Percentiles rank a stretch among this genome's conserved stretches.
These are phyloP conservation scores for Epicoccum sorghinum DNA, from an alignment of 2,329 filamentous ascomycete genomes.

Conservation along the genomic window DNA sequence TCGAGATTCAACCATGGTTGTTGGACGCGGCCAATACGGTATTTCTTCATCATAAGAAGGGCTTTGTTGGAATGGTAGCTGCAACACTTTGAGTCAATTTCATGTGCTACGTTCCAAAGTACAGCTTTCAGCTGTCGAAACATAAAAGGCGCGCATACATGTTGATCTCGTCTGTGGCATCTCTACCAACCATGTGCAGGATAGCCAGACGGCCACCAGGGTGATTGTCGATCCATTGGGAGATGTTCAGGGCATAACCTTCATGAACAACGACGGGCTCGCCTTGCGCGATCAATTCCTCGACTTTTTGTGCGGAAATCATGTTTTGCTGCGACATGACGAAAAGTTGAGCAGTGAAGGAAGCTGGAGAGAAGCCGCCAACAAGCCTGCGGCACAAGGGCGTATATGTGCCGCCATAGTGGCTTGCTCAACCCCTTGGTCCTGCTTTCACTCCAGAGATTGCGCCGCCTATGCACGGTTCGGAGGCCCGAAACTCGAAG, in stretches of 20 bases:
- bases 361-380: neutral
- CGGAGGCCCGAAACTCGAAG: conserved; percentile 10
- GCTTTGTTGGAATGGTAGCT: conserved; percentile 65
- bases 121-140: neutral
- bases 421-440: conserved; percentile 5
- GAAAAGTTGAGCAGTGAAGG: neutral
- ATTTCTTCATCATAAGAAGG: conserved; percentile 63
- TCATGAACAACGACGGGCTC: conserved; percentile 63
- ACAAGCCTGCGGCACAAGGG: conserved; percentile 2
- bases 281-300: conserved; percentile 61
- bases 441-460: conserved; percentile 1
- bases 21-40: conserved; percentile 63
- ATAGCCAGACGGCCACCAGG: conserved; percentile 66
- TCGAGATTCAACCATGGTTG: conserved; percentile 64
- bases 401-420: conserved; percentile 8
- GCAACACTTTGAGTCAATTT: conserved; percentile 30
- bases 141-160: conserved; percentile 50
- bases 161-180: conserved; percentile 65
- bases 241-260: conserved; percentile 61
- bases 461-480: conserved; percentile 16
- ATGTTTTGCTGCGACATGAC: conserved; percentile 36
- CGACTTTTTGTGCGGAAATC: conserved; percentile 55
- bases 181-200: conserved; percentile 65
- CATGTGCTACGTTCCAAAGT: conserved; percentile 8
- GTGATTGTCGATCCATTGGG: conserved; percentile 64